Evolutionary conservation across 345 rosid species (phyloP).

Genomic region (Jatropha curcas): DNA sequence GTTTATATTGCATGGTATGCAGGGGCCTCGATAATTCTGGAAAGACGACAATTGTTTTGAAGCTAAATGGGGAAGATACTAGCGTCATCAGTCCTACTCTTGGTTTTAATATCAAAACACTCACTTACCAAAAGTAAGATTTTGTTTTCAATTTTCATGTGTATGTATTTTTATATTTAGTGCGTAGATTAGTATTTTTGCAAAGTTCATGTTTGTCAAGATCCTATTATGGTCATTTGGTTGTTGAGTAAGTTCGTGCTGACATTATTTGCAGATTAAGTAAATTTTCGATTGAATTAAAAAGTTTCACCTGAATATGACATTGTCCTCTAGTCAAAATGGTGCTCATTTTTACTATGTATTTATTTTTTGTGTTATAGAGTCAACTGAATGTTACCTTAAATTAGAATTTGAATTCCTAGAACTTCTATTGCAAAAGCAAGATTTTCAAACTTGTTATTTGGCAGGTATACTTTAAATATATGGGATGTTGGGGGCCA

Average conservation of each 20-base stretch:
- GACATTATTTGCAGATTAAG: no score
- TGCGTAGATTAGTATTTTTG: background rate
- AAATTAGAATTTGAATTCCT: conserved; percentile 9
- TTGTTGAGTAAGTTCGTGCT: background rate
- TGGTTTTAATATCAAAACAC: conserved; percentile 90
- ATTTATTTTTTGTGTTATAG: background rate
- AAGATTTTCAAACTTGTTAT: background rate
- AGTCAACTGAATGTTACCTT: background rate
- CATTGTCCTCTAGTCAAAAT: background rate
- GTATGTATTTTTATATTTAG: background rate
- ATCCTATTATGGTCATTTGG: background rate
- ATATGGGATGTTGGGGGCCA: conserved; percentile 99
- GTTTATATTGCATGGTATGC: conserved; percentile 13
- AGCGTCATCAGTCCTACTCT: conserved; percentile 90
- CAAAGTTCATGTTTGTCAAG: background rate
- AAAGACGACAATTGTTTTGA: conserved; percentile 90
- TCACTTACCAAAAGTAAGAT: conserved; percentile 65
- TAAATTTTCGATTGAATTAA: no score
- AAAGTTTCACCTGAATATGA: no score
- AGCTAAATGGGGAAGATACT: conserved; percentile 92
- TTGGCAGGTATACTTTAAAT: conserved; percentile 68
- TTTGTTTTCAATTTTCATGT: background rate
- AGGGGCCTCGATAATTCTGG: conserved; percentile 96
- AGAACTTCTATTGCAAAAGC: background rate
- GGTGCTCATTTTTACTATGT: background rate